Base-by-base conservation (phyloP, 176 grass and related monocot species). In the Dactylis glomerata region DNA sequence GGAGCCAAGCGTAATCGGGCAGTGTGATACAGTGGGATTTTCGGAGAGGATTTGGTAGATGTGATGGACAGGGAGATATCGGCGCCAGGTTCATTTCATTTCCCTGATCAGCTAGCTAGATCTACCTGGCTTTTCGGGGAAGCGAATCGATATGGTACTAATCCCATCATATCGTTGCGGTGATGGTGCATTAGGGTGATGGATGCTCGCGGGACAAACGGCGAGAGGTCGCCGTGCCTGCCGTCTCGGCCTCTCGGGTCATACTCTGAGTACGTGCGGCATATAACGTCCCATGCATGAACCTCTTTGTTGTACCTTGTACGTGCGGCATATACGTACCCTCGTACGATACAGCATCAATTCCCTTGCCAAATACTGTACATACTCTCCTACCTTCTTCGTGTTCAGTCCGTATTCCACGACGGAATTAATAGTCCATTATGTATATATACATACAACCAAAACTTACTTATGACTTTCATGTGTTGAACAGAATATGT, bases 1-100 rank as follows among this genome's bases (percentile, higher is more conserved):
- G n/a, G 75, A 75, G 63, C 89, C 89, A 90, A 90, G 89, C 30
- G 81, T 75, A 30, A 3, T 31, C 59, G 13, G 59, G 56, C 57
- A 28, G 76, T 61, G 24, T 14, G 57, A 61, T 59, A 59, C 58
- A 28, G 58, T 30, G 51, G 20, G 52, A n/a, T n/a, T 55, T 55
- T 9, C 20, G 52, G 52, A 62, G 58, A 1, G 26, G 14, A 31
- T 63, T 63, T 63, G 59, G 59, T 63, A 14, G 27, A 68, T 86
- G 84, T 83, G 66, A 86, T 7, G 14, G 71, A 74, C 42, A 46
- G 71, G 71, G 64, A 71, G 79, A 73, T 82, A 57, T 86, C 79
- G 62, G 72, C 71, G 82, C 68, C 76, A 64, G 22, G 55, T 42
- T 62, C 58, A 62, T 1, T 58, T 58, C n/a, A 58, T 1, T 63